Base-by-base conservation (phyloP, 805 yeast species). In the Wickerhamiella alocasiicola region DNA sequence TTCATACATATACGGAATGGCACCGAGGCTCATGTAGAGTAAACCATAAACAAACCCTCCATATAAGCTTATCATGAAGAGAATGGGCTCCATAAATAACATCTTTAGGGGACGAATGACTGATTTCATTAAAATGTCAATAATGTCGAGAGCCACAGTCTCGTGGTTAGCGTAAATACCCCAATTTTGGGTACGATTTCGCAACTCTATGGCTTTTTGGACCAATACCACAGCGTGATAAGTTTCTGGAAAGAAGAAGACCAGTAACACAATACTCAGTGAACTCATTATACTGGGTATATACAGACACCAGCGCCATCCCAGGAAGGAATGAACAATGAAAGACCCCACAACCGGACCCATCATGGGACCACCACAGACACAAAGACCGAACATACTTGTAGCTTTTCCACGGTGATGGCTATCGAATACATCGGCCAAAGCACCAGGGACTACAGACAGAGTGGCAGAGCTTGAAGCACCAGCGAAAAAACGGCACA, bases 301-400 rank as follows among this genome's bases (percentile, higher is more conserved):
- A 57, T 81, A 83, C 48, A 67, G 69, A 9, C 81, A 70, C 94
- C 93, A 83, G 55, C 94, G 67, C 93, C 93, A 82, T 15, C 84
- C 82, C 31, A 84, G 63, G 41, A 68, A 64, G 42, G 74, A 68
- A 35, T 61, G 56, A 12, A 66, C 69, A 32, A 78, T 74, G 57
- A 77, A 81, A 0, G 78, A 77, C 45, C 87, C 82, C 36, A 73
- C 72, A 44, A 85, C 74, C 13, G 95, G 95, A 0, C 88, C 88
- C 27, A 79, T 42, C 64, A 82, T 68, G 17, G 95, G 95, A 44
- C 93, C 91, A 27, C 69, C 65, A 49, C 82, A 80, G 26, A 83
- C 82, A 33, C 78, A 74, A 63, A 81, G 68, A 1, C 83, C 67
- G 52, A 84, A 84, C 13, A 78, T 48, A 7, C 78, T 65, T 50